These are phyloP conservation scores for Pythium apleroticum DNA, from an alignment of 352 stramenopile species.

Conservation along the genomic window DNA sequence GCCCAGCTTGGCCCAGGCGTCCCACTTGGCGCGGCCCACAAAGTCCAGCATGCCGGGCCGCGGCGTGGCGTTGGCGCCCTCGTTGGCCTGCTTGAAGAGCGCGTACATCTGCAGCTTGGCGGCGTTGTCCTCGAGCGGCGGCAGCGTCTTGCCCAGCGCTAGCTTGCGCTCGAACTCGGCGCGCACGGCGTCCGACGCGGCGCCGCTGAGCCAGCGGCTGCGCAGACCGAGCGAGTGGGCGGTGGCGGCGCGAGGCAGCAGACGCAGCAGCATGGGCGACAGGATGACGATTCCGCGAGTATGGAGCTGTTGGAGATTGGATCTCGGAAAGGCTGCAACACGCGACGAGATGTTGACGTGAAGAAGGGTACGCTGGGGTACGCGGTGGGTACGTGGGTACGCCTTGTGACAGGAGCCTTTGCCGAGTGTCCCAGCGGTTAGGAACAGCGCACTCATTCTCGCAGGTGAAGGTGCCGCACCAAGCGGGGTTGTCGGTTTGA, in stretches of 20 bases:
- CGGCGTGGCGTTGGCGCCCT: slow-evolving; percentile 57
- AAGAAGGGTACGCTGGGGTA: neutral
- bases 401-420: no score
- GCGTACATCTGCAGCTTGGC: slow-evolving; percentile 84
- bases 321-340: neutral
- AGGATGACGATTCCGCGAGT: neutral
- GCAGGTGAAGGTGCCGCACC: no score
- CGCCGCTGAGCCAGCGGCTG: slow-evolving; percentile 18
- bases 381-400: neutral
- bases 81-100: slow-evolving; percentile 80
- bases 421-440: no score
- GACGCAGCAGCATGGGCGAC: neutral
- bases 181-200: neutral
- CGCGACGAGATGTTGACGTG: neutral
- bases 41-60: slow-evolving; percentile 83
- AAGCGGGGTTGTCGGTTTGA: no score
- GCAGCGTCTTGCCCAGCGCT: slow-evolving; percentile 67
- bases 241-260: neutral
- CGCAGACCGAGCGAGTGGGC: neutral
- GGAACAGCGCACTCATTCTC: no score
- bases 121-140: slow-evolving; percentile 68
- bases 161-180: slow-evolving; percentile 62
- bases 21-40: slow-evolving; percentile 83
- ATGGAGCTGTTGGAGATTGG: neutral
- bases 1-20: slow-evolving; percentile 70